Percentiles rank a stretch among this genome's conserved stretches.
Evolutionary conservation across 495 filamentous ascomycete genomes (phyloP).

Genomic region (Xylaria sp.): DNA sequence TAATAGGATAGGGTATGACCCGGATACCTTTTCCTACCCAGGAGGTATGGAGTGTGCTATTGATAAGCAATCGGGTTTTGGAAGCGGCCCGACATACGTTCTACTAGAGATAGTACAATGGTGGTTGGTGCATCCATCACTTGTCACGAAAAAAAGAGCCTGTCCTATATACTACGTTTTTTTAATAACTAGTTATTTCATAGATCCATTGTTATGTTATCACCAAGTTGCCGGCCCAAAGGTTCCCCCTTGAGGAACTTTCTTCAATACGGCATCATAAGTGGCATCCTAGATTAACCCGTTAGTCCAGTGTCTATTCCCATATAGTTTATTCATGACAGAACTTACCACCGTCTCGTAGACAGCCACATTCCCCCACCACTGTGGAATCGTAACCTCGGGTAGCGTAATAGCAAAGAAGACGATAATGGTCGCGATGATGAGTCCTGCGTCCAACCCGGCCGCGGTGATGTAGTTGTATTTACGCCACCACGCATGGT

Average conservation of each 20-base stretch:
- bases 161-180: background rate
- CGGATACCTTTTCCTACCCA: too few relatives aligned
- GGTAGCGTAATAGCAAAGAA: conserved; percentile 55
- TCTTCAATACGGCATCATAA: conserved; percentile 41
- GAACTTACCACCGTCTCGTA: conserved; percentile 43
- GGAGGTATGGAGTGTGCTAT: too few relatives aligned
- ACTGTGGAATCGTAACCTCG: conserved; percentile 49
- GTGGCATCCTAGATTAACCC: conserved; percentile 37
- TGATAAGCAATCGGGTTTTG: too few relatives aligned
- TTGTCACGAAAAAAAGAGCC: too few relatives aligned
- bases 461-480: conserved; percentile 72
- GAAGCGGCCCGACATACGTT: too few relatives aligned
- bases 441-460: conserved; percentile 54
- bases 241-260: conserved; percentile 43
- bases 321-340: background rate
- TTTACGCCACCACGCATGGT: conserved; percentile 64
- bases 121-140: background rate
- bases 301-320: conserved; percentile 29
- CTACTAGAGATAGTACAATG: too few relatives aligned
- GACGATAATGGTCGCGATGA: conserved; percentile 53
- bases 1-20: too few relatives aligned
- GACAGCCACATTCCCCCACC: conserved; percentile 58
- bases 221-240: conserved; percentile 47
- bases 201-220: background rate
- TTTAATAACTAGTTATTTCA: background rate